Percentiles rank a stretch among this genome's conserved stretches.
Conservation (phyloP, 192 early-diverging fungal genomes). For the Anaeromyces robustus region DNA sequence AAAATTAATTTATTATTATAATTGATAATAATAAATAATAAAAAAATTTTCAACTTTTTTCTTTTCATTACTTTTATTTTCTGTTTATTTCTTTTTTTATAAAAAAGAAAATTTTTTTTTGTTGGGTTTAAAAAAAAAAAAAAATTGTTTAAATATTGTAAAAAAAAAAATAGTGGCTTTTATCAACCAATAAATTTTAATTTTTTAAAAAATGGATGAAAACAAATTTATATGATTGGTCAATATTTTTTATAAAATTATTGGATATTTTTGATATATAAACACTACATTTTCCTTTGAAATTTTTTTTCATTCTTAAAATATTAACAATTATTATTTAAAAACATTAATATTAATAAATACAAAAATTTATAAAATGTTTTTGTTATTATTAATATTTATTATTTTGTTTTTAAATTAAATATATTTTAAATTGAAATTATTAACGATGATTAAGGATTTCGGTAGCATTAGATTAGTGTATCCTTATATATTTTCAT, state of each 20-base stretch:
- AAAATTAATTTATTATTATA: too few species aligned
- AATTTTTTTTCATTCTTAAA: not conserved
- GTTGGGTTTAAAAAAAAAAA: too few species aligned
- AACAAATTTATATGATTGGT: not conserved
- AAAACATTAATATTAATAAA: not conserved
- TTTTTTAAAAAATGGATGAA: not conserved
- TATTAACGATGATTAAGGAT: not conserved
- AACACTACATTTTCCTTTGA: not conserved
- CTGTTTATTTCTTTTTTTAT: too few species aligned
- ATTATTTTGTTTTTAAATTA: not conserved
- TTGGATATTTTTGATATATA: not conserved
- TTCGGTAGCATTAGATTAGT: not conserved
- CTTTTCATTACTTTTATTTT: too few species aligned
- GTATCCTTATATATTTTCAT: not conserved
- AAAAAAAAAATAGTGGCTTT: not conserved
- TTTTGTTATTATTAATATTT: not conserved
- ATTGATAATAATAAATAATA: too few species aligned
- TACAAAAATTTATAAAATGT: not conserved
- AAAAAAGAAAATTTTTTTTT: too few species aligned
- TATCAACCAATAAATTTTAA: not conserved
- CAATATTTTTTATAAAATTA: not conserved
- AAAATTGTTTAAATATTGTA: too few species aligned
- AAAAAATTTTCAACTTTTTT: too few species aligned
- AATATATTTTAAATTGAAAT: not conserved
- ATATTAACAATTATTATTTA: not conserved